These are phyloP conservation scores for Narthecium ossifragum DNA, from an alignment of 106 monocot species.

Conservation along the genomic window DNA sequence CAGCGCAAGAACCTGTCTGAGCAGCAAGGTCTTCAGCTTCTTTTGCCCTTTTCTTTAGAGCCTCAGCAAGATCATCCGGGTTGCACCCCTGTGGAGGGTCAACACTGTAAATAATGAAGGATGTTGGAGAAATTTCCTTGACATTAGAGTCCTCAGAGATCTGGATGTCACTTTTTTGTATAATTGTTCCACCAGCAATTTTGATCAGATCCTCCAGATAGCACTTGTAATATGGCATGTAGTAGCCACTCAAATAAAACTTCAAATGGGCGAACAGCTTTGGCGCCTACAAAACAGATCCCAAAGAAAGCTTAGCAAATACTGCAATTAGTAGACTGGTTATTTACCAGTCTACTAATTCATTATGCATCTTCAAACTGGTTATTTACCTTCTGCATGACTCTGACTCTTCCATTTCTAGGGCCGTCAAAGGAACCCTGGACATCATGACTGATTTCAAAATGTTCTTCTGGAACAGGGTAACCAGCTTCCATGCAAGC, in stretches of 20 bases:
- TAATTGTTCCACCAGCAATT: conserved; percentile 37
- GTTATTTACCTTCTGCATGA: conserved; percentile 44
- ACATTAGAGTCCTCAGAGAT: background rate
- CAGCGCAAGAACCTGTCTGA: conserved; percentile 14
- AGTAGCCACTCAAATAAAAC: conserved; percentile 46
- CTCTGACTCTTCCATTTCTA: conserved; percentile 60
- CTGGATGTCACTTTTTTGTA: conserved; percentile 13
- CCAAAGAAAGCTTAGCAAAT: no score
- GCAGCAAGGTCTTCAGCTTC: conserved; percentile 40
- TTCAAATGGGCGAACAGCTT: conserved; percentile 34
- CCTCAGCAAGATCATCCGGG: background rate
- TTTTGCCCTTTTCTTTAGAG: conserved; percentile 24
- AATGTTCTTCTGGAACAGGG: conserved; percentile 65
- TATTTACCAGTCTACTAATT: no score
- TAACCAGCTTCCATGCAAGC: conserved; percentile 60
- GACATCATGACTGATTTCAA: conserved; percentile 76
- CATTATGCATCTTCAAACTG: no score
- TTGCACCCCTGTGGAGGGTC: conserved; percentile 38
- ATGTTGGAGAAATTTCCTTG: conserved; percentile 3
- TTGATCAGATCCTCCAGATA: conserved; percentile 42
- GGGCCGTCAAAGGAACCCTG: conserved; percentile 83
- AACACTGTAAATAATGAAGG: conserved; percentile 35
- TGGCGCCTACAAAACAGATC: conserved; percentile 26
- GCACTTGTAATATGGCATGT: conserved; percentile 35
- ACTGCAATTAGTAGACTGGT: no score